Evolutionary conservation across 2,329 filamentous ascomycete species (phyloP).

Genomic region (Blastomyces percursus): DNA sequence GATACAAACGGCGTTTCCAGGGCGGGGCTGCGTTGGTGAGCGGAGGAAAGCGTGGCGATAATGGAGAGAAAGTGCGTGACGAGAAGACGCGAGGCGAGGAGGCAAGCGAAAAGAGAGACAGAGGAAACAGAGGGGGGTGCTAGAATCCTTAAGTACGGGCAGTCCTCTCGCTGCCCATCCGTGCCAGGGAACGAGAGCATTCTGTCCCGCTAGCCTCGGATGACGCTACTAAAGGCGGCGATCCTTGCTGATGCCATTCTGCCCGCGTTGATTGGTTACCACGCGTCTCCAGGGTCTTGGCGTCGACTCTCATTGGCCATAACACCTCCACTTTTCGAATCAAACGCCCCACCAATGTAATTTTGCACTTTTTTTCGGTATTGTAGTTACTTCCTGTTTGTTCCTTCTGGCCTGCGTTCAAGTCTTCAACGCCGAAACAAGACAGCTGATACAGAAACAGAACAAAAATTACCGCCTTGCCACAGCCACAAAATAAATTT

Average conservation of each 20-base stretch:
- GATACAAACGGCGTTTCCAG: neutral
- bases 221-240: slow-evolving; percentile 25
- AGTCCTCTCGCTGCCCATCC: slow-evolving; percentile 21
- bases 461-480: neutral
- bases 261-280: slow-evolving; percentile 22
- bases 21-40: neutral
- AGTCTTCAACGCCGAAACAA: neutral
- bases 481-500: neutral
- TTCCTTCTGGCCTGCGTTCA: neutral
- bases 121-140: slow-evolving; percentile 30
- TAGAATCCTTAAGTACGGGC: slow-evolving; percentile 35
- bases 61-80: slow-evolving; percentile 15
- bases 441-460: neutral
- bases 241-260: slow-evolving; percentile 26
- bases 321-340: neutral
- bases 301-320: neutral
- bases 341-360: slow-evolving; percentile 10
- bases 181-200: slow-evolving; percentile 21
- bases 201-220: slow-evolving; percentile 29
- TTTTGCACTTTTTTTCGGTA: neutral
- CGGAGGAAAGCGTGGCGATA: neutral
- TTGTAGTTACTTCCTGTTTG: neutral
- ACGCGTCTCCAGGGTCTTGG: slow-evolving; percentile 18
- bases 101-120: slow-evolving; percentile 23
- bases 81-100: slow-evolving; percentile 13